phyloP scores from a whole-genome alignment of 164 flowering plant genomes.

The Echeveria elegans region DNA sequence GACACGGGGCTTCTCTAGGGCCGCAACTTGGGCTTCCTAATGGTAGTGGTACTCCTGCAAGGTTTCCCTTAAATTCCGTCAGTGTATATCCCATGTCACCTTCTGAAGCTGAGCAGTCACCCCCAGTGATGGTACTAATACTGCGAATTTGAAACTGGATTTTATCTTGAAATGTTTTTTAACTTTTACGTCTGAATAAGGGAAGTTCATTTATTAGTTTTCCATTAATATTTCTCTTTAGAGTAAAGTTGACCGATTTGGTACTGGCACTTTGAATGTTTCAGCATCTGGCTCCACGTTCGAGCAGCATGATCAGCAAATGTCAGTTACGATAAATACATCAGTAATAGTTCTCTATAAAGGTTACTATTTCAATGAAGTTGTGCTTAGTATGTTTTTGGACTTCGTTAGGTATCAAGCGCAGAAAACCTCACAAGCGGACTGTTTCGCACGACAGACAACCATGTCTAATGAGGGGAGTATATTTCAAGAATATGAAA shows the following conservation, averaged over 20 bases:
- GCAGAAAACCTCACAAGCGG: constrained; percentile 29
- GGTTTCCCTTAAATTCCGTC: not conserved
- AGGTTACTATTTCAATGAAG: not conserved
- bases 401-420: no score
- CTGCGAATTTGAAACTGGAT: no score
- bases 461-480: constrained; percentile 14
- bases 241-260: not conserved
- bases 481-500: constrained; percentile 25
- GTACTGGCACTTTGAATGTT: not conserved
- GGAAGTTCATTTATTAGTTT: not conserved
- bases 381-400: not conserved
- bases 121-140: not conserved
- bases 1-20: not conserved
- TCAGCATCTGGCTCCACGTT: not conserved
- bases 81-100: constrained; percentile 2
- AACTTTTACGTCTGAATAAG: not conserved
- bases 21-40: not conserved
- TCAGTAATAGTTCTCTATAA: not conserved
- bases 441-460: constrained; percentile 62
- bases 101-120: not conserved
- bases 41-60: not conserved
- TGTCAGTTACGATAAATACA: not conserved
- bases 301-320: constrained; percentile 1
- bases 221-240: not conserved
- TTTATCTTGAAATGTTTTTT: not conserved